Evolutionary conservation across 208 protist genomes (phyloP).

Genomic region (Polymyxa betae): DNA sequence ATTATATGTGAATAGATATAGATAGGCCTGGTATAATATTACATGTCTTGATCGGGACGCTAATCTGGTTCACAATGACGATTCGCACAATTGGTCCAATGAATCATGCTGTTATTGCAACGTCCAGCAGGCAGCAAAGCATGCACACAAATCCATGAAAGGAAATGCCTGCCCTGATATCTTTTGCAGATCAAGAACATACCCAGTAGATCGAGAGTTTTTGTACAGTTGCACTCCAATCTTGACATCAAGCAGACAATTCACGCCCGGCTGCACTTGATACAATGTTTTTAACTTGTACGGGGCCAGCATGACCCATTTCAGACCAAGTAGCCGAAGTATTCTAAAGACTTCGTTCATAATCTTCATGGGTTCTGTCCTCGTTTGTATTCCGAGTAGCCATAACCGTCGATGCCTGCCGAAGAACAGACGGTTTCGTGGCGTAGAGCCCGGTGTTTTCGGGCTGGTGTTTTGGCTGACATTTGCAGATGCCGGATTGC

Average conservation of each 20-base stretch:
- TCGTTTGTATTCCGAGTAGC: conserved; percentile 26
- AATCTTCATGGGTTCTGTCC: background rate
- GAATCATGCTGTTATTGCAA: no score
- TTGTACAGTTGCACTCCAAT: conserved; percentile 71
- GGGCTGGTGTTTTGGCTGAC: background rate
- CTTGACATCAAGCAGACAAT: conserved; percentile 59
- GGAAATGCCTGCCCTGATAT: conserved; percentile 69
- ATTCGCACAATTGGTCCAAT: conserved; percentile 9
- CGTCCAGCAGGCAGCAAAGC: background rate
- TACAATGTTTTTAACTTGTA: conserved; percentile 5
- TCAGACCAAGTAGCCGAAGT: background rate
- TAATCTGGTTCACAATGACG: background rate
- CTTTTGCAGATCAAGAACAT: conserved; percentile 71
- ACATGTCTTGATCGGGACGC: background rate
- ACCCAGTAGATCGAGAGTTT: conserved; percentile 62
- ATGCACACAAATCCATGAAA: conserved; percentile 70
- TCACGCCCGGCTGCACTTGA: background rate
- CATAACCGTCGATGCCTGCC: background rate
- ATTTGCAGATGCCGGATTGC: background rate
- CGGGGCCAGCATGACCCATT: conserved; percentile 58
- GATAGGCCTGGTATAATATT: background rate
- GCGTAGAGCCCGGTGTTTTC: background rate
- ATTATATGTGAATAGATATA: background rate
- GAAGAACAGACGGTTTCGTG: background rate
- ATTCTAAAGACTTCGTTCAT: conserved; percentile 10